Base-by-base conservation (phyloP, 2,329 filamentous ascomycete genomes). In the Ophiostoma perfectum region DNA sequence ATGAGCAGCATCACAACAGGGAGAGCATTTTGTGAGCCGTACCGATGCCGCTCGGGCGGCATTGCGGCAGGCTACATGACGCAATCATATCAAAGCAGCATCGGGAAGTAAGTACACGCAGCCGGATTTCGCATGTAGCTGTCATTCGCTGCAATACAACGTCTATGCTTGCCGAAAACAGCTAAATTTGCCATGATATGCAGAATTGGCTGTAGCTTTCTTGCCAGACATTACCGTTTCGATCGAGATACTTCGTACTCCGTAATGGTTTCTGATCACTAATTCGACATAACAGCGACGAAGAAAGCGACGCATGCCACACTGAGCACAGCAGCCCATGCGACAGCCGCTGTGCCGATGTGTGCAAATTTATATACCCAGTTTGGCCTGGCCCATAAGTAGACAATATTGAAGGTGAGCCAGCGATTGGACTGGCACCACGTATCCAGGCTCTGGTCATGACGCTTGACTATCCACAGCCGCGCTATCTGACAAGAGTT, bases 401-500 rank as follows among this genome's bases (percentile, higher is more conserved):
- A 55, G 7, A 55, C 27, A 55, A 52, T 55, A 55, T 27, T 11
- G 49, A 11, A 18, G 49, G n/a, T 9, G 49, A 27, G 18, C 18
- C 11, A 9, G n/a, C n/a, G 49, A n/a, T 18, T 55, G 27, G 49
- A n/a, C 49, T 27, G 49, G 49, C 49, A 16, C 49, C 27, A 18
- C 49, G 27, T 27, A 52, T 52, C 49, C 11, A 14, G 49, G 49
- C 49, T 18, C 49, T 9, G n/a, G 18, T 55, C 18, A 9, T 9
- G 49, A 27, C 49, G 49, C 49, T 55, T 55, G 18, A 18, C n/a
- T 52, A 52, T 52, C 49, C 49, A 27, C 49, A 55, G 49, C 49
- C 49, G 49, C 49, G 49, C 49, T n/a, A 55, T 27, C 27, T 55
- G 18, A 8, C 6, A 27, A 11, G n/a, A 27, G 7, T 27, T 8